phyloP scores from a whole-genome alignment of 2,329 filamentous ascomycete genomes.

The Sporothrix curviconia region DNA sequence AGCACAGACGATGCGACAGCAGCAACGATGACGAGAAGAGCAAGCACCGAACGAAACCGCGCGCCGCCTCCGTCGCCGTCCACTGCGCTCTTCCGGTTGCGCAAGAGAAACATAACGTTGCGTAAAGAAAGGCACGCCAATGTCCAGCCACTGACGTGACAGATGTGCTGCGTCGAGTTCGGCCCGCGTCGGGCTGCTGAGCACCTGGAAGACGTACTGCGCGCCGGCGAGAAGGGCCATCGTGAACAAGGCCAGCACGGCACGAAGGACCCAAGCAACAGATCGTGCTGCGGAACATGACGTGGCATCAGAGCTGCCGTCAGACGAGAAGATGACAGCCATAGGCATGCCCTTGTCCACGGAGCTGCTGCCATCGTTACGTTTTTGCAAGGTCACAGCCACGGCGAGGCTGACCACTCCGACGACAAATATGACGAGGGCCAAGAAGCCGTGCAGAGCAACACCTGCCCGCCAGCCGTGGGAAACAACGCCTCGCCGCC shows the following conservation, averaged over 20 bases:
- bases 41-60: slow-evolving; percentile 27
- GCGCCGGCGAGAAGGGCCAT: slow-evolving; percentile 41
- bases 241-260: slow-evolving; percentile 37
- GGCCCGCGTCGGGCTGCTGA: slow-evolving; percentile 45
- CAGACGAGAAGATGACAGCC: slow-evolving; percentile 17
- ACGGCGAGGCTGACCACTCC: slow-evolving; percentile 33
- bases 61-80: neutral
- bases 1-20: slow-evolving; percentile 8
- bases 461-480: slow-evolving; percentile 45
- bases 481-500: slow-evolving; percentile 18
- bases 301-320: slow-evolving; percentile 31
- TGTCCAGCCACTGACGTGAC: slow-evolving; percentile 43
- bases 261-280: slow-evolving; percentile 38
- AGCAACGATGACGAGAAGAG: neutral
- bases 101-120: slow-evolving; percentile 40
- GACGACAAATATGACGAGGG: slow-evolving; percentile 33
- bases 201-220: slow-evolving; percentile 49
- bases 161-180: slow-evolving; percentile 44
- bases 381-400: slow-evolving; percentile 21
- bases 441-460: slow-evolving; percentile 36
- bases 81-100: slow-evolving; percentile 24
- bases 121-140: slow-evolving; percentile 47
- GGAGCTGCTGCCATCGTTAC: neutral
- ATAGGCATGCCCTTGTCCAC: slow-evolving; percentile 27
- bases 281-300: slow-evolving; percentile 32